Conservation (phyloP, 2,329 filamentous ascomycete genomes). For the Colletotrichum endophyticum region DNA sequence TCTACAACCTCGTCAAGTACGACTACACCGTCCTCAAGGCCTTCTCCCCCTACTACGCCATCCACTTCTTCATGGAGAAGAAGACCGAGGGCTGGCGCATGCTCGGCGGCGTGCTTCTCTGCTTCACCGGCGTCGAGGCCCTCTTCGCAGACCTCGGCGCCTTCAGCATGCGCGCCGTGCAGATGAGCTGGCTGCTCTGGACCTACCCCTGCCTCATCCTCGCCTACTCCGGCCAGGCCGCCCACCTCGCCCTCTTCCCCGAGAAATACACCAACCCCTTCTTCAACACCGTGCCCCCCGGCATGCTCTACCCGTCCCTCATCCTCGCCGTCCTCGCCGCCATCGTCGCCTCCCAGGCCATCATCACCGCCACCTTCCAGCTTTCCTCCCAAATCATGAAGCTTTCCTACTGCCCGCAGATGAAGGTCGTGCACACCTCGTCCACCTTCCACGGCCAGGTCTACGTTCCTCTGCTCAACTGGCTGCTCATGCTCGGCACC, state of each 20-base stretch:
- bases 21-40: slow-evolving; percentile 61
- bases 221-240: slow-evolving; percentile 76
- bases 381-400: slow-evolving; percentile 74
- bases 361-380: slow-evolving; percentile 79
- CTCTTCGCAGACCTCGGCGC: slow-evolving; percentile 81
- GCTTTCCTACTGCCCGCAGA: slow-evolving; percentile 74
- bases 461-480: slow-evolving; percentile 78
- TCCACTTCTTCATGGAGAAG: slow-evolving; percentile 64
- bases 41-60: slow-evolving; percentile 64
- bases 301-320: slow-evolving; percentile 71
- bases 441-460: slow-evolving; percentile 75
- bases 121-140: slow-evolving; percentile 81
- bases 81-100: slow-evolving; percentile 65
- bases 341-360: slow-evolving; percentile 78
- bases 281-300: slow-evolving; percentile 71
- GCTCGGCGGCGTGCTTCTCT: slow-evolving; percentile 73
- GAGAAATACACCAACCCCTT: slow-evolving; percentile 75
- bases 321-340: slow-evolving; percentile 73
- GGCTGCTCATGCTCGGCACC: slow-evolving; percentile 77
- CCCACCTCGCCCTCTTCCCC: slow-evolving; percentile 63
- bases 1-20: slow-evolving; percentile 62
- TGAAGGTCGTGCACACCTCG: slow-evolving; percentile 75
- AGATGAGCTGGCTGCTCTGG: slow-evolving; percentile 73
- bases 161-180: slow-evolving; percentile 72
- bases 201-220: slow-evolving; percentile 70